Evolutionary conservation across 192 early-diverging fungal species (phyloP).

Genomic region (Lobosporangium transversale): DNA sequence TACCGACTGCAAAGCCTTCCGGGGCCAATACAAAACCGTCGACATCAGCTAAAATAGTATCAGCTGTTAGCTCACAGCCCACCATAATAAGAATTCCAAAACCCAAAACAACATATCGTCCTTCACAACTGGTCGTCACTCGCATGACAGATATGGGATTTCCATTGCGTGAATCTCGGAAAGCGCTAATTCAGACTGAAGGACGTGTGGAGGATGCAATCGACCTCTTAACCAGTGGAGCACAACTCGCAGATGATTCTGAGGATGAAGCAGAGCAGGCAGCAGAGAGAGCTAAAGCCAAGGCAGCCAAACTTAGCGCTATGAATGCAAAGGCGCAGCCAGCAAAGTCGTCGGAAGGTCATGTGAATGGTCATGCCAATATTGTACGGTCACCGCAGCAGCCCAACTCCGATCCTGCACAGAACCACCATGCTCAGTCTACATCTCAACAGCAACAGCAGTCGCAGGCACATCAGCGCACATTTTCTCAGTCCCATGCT

Average conservation of each 20-base stretch:
- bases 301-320: conserved; percentile 11
- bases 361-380: conserved; percentile 17
- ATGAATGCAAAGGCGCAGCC: background rate
- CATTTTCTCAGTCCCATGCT: background rate
- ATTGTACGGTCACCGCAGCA: conserved; percentile 10
- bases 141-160: conserved; percentile 51
- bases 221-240: conserved; percentile 41
- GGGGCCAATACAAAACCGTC: conserved; percentile 2
- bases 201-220: conserved; percentile 49
- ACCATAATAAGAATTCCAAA: conserved; percentile 29
- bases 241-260: conserved; percentile 42
- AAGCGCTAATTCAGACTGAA: conserved; percentile 44
- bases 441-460: conserved; percentile 6
- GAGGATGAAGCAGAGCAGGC: conserved; percentile 47
- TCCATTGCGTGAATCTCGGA: conserved; percentile 43
- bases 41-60: background rate
- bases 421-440: background rate
- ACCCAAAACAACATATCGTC: conserved; percentile 48
- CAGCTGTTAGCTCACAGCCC: background rate
- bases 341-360: background rate
- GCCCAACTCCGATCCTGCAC: background rate
- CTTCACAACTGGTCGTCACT: conserved; percentile 41
- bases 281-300: conserved; percentile 30
- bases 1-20: background rate
- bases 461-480: conserved; percentile 5